Conservation (phyloP, 2,329 filamentous ascomycete genomes). For the Incumbomyces lentus region DNA sequence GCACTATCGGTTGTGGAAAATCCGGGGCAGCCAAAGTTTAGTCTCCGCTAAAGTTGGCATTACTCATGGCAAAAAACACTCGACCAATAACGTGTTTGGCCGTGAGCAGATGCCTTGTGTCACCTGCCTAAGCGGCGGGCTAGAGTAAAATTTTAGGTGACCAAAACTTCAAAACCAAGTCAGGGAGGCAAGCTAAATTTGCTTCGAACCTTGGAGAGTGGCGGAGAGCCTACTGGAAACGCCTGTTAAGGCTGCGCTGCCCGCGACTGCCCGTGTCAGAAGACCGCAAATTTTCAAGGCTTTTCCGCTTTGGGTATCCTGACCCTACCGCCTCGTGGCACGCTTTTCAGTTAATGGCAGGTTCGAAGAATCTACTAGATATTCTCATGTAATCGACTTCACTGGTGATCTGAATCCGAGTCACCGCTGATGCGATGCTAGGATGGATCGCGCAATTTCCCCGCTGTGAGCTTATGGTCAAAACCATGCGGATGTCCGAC, state of each 20-base stretch:
- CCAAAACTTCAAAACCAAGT: not conserved
- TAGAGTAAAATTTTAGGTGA: constrained; percentile 1
- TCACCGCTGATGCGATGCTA: not conserved
- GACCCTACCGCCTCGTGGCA: not conserved
- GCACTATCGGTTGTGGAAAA: not conserved
- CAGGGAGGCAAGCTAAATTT: no score
- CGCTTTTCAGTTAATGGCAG: constrained; percentile 24
- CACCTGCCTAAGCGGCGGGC: not conserved
- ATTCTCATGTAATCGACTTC: constrained; percentile 6
- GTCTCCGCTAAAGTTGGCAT: not conserved
- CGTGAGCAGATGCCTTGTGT: not conserved
- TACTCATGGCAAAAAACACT: not conserved
- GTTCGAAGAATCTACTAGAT: constrained; percentile 3
- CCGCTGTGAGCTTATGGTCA: not conserved
- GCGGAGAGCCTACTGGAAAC: not conserved
- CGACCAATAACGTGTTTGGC: not conserved
- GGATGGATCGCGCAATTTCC: constrained; percentile 1
- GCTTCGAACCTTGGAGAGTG: no score
- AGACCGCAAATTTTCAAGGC: constrained; percentile 15
- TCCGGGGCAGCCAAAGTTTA: not conserved
- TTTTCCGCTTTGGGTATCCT: no score
- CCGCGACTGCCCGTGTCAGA: not conserved
- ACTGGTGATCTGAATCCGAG: not conserved
- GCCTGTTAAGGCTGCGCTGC: no score
- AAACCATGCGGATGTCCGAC: not conserved